These are phyloP conservation scores for Fusarium lateritium DNA, from an alignment of 2,329 filamentous ascomycete genomes.

Conservation along the genomic window DNA sequence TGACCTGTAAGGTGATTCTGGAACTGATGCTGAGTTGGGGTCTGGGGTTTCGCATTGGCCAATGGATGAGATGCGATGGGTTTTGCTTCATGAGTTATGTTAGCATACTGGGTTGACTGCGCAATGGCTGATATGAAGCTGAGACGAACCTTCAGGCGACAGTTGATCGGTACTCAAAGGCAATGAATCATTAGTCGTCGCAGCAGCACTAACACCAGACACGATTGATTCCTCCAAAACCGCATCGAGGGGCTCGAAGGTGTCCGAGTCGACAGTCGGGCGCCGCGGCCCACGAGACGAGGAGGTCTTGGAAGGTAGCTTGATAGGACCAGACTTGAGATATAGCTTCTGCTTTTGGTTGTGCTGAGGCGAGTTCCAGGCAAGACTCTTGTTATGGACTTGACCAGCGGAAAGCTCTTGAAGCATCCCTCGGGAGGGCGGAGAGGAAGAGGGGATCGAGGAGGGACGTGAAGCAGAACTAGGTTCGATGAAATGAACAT, in stretches of 20 bases:
- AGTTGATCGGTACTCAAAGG: constrained; percentile 3
- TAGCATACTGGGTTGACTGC: constrained; percentile 16
- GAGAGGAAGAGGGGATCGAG: constrained; percentile 39
- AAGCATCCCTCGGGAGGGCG: constrained; percentile 42
- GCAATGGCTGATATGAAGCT: neutral
- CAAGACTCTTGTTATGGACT: constrained; percentile 46
- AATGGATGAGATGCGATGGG: constrained; percentile 44
- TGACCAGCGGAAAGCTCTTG: constrained; percentile 49
- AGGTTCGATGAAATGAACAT: constrained; percentile 38
- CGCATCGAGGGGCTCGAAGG: constrained; percentile 54
- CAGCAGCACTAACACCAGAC: constrained; percentile 18
- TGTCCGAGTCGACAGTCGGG: constrained; percentile 51
- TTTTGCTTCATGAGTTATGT: constrained; percentile 28
- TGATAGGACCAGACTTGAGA: constrained; percentile 31
- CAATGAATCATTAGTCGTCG: constrained; percentile 10
- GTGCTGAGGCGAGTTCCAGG: constrained; percentile 20
- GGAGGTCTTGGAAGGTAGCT: constrained; percentile 22
- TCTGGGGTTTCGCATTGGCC: constrained; percentile 42
- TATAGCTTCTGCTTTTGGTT: constrained; percentile 17
- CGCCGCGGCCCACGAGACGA: constrained; percentile 50
- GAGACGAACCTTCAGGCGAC: constrained; percentile 37
- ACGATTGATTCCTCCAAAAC: constrained; percentile 51
- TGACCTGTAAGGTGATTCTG: constrained; percentile 63
- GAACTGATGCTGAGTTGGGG: constrained; percentile 54
- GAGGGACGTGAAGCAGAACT: constrained; percentile 30